These are phyloP conservation scores for Tetrapisispora taiwanensis DNA, from an alignment of 805 yeast genomes.

Conservation along the genomic window DNA sequence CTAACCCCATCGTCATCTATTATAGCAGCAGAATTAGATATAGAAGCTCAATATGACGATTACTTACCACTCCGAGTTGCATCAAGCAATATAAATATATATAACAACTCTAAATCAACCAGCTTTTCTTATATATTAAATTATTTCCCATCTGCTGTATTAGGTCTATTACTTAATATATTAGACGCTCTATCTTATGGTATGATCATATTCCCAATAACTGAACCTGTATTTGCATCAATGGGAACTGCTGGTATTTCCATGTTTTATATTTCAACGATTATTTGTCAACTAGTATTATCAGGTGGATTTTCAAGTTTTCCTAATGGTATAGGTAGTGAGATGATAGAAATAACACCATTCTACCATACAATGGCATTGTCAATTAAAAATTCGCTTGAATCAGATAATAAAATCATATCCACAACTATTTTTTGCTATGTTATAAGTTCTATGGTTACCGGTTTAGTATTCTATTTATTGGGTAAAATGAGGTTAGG, in stretches of 20 bases:
- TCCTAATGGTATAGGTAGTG: constrained; percentile 87
- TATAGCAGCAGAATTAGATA: constrained; percentile 1
- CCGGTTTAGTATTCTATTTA: constrained; percentile 70
- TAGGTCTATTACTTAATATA: constrained; percentile 78
- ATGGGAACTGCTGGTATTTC: constrained; percentile 86
- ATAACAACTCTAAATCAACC: neutral
- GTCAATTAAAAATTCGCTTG: constrained; percentile 39
- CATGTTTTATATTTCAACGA: constrained; percentile 86
- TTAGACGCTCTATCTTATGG: constrained; percentile 93
- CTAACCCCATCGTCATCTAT: constrained; percentile 13
- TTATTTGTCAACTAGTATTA: constrained; percentile 80
- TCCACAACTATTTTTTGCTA: constrained; percentile 84
- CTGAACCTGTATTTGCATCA: constrained; percentile 63
- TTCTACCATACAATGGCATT: constrained; percentile 93
- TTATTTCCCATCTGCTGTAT: constrained; percentile 63
- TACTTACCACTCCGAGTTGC: neutral
- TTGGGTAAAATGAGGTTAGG: constrained; percentile 79
- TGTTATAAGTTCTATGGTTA: constrained; percentile 72
- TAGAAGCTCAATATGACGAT: constrained; percentile 2
- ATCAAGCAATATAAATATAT: neutral
- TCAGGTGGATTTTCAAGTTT: constrained; percentile 89
- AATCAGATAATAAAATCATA: constrained; percentile 50
- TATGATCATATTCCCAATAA: constrained; percentile 92
- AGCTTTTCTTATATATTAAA: constrained; percentile 4
- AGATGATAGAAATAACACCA: constrained; percentile 98